Percentiles rank a stretch among this genome's conserved stretches.
Conservation (phyloP, 306 rosid genomes). For the Pterocarpus macrocarpus region DNA sequence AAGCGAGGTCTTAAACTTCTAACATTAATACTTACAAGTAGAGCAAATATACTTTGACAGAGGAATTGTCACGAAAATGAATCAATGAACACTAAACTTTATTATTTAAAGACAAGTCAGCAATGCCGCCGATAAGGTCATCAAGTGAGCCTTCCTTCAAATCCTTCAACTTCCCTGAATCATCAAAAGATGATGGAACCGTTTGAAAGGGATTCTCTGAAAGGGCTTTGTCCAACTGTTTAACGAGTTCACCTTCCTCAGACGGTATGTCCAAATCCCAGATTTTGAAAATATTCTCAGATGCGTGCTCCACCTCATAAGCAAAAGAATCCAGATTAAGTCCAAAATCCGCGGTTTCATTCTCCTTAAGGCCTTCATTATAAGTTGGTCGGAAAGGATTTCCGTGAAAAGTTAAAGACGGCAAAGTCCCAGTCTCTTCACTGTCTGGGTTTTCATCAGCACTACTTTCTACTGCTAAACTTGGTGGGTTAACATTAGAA, state of each 20-base stretch:
- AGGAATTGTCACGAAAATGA: slow-evolving; percentile 16
- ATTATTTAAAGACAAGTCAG: slow-evolving; percentile 60
- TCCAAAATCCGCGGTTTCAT: slow-evolving; percentile 41
- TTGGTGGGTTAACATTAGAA: slow-evolving; percentile 29
- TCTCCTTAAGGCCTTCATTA: slow-evolving; percentile 52
- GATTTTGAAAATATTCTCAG: slow-evolving; percentile 68
- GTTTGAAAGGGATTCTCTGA: slow-evolving; percentile 48
- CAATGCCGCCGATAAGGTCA: slow-evolving; percentile 56
- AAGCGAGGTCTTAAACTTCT: not conserved
- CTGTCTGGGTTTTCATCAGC: slow-evolving; percentile 32
- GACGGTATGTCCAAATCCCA: slow-evolving; percentile 73
- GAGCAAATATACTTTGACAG: not conserved
- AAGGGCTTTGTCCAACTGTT: slow-evolving; percentile 64
- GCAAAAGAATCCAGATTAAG: slow-evolving; percentile 36
- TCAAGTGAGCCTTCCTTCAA: slow-evolving; percentile 52
- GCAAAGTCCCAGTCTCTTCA: slow-evolving; percentile 37
- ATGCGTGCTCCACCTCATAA: slow-evolving; percentile 51
- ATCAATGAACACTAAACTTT: not conserved
- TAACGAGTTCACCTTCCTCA: slow-evolving; percentile 71
- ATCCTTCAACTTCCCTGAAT: slow-evolving; percentile 47
- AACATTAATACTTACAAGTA: slow-evolving; percentile 21
- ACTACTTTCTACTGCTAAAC: slow-evolving; percentile 43
- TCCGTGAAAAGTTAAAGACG: slow-evolving; percentile 53
- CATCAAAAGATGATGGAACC: slow-evolving; percentile 48
- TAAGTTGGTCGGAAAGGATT: slow-evolving; percentile 83